phyloP scores from a whole-genome alignment of 345 rosid species.

The Syzygium aromaticum region DNA sequence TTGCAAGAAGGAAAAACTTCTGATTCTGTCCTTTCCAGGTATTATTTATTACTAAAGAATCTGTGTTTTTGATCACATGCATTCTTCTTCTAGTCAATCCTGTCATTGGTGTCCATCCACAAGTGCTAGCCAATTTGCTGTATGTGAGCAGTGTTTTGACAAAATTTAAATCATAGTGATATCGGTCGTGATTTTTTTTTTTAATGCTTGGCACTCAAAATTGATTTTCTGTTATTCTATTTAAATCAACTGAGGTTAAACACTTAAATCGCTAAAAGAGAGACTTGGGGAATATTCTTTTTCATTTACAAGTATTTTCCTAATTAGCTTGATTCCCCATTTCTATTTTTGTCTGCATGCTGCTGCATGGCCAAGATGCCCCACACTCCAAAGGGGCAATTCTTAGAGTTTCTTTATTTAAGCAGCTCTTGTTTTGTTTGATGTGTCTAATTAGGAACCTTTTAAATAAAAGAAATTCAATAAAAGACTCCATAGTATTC shows the following conservation, averaged over 20 bases:
- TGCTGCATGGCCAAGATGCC: not conserved
- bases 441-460: not conserved
- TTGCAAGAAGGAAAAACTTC: slow-evolving; percentile 32
- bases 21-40: slow-evolving; percentile 41
- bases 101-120: not conserved
- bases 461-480: not conserved
- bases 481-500: not conserved
- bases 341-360: not conserved
- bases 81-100: not conserved
- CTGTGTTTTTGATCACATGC: not conserved
- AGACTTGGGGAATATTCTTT: not conserved
- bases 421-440: not conserved
- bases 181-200: not conserved
- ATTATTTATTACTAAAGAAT: not conserved
- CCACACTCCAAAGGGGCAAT: not conserved
- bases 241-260: not conserved
- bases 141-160: not conserved
- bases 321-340: not conserved
- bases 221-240: not conserved
- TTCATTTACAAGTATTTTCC: not conserved
- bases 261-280: not conserved
- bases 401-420: not conserved
- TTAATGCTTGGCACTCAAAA: not conserved
- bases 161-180: not conserved
- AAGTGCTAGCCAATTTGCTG: not conserved